Percentiles rank a stretch among this genome's conserved stretches.
These are phyloP conservation scores for Solanum medicagineum DNA, from an alignment of 257 asterid species.

Conservation along the genomic window DNA sequence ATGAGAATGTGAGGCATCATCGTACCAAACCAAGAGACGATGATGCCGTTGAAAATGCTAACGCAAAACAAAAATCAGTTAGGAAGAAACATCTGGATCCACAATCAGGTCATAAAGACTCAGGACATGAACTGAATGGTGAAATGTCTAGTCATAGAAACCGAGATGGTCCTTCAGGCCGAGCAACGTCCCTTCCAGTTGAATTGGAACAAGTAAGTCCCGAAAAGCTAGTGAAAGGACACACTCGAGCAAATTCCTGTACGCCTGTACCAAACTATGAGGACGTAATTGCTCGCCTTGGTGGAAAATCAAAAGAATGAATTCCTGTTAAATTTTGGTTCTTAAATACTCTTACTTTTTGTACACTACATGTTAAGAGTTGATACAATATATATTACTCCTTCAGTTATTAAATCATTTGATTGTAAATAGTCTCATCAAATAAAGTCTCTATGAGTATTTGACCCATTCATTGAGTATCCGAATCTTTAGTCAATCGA, in stretches of 20 bases:
- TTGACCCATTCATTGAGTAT: not conserved
- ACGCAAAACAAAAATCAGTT: conserved; percentile 30
- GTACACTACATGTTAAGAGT: not conserved
- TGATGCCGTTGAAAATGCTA: not conserved
- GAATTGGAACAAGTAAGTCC: conserved; percentile 12
- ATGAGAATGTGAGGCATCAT: not conserved
- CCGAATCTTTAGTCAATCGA: not conserved
- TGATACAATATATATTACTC: not conserved
- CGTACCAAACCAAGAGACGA: conserved; percentile 15
- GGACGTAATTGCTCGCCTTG: conserved; percentile 49
- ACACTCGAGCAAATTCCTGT: conserved; percentile 36
- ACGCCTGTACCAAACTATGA: conserved; percentile 69
- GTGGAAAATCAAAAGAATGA: not conserved
- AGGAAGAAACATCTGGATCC: conserved; percentile 18
- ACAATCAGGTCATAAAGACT: not conserved
- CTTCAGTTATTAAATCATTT: not conserved
- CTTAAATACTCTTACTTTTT: not conserved
- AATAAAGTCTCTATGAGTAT: not conserved
- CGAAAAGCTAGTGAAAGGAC: conserved; percentile 19
- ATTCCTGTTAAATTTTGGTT: not conserved
- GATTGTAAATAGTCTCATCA: not conserved
- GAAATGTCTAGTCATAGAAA: conserved; percentile 7
- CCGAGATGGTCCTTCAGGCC: conserved; percentile 5
- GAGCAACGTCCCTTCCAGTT: conserved; percentile 41
- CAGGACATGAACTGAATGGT: not conserved